Evolutionary conservation across 2,329 filamentous ascomycete genomes (phyloP).

Genomic region (Aspergillus brasiliensis): DNA sequence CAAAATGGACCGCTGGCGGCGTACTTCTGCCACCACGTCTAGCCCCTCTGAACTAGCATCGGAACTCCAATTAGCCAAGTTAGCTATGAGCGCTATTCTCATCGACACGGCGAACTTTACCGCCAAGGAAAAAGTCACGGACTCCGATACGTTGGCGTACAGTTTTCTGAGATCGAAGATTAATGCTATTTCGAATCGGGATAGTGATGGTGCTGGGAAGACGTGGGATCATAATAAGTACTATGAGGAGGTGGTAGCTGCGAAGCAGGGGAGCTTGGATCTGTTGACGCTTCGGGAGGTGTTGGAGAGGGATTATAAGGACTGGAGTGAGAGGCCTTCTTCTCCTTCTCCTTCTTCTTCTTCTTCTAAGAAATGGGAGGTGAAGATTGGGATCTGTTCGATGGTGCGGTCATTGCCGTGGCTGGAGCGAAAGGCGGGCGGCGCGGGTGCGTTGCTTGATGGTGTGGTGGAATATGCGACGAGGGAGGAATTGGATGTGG

Average conservation of each 20-base stretch:
- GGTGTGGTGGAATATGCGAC: slow-evolving; percentile 50
- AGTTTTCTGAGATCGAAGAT: slow-evolving; percentile 57
- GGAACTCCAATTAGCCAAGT: slow-evolving; percentile 38
- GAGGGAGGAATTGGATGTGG: slow-evolving; percentile 52
- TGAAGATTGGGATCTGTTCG: slow-evolving; percentile 60
- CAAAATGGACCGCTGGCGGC: slow-evolving; percentile 50
- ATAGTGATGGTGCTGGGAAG: background rate
- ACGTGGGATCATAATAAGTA: slow-evolving; percentile 53
- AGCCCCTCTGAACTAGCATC: slow-evolving; percentile 19
- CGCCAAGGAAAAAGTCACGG: slow-evolving; percentile 47
- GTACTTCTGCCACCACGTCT: slow-evolving; percentile 13
- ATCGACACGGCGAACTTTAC: slow-evolving; percentile 50
- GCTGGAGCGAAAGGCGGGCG: slow-evolving; percentile 52
- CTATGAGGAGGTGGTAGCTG: slow-evolving; percentile 53
- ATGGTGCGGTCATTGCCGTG: slow-evolving; percentile 60
- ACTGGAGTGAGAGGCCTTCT: slow-evolving; percentile 53
- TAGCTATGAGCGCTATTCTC: slow-evolving; percentile 46
- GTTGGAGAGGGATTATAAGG: slow-evolving; percentile 65
- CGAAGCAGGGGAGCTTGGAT: slow-evolving; percentile 59
- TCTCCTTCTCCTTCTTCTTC: background rate
- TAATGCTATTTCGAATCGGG: background rate
- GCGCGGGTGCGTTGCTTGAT: slow-evolving; percentile 39
- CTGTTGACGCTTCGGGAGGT: slow-evolving; percentile 57
- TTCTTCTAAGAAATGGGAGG: too few relatives aligned
- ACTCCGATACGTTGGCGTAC: slow-evolving; percentile 53